Conservation (phyloP, 805 yeast genomes). For the Lachancea waltii region DNA sequence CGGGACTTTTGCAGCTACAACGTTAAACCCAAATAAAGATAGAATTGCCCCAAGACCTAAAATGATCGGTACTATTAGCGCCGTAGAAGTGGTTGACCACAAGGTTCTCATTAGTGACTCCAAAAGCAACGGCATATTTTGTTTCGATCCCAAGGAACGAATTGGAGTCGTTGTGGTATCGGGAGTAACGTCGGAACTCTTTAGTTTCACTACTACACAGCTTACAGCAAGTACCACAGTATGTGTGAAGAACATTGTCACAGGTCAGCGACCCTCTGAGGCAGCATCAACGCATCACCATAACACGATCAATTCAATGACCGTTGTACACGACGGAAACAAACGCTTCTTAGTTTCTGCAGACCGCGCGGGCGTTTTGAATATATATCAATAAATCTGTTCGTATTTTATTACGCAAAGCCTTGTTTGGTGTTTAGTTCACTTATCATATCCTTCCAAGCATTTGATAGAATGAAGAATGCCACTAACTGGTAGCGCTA, state of each 20-base stretch:
- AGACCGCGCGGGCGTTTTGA: slow-evolving; percentile 21
- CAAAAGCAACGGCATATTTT: slow-evolving; percentile 15
- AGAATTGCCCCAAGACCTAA: neutral
- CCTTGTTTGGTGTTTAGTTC: too few species aligned
- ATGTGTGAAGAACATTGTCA: slow-evolving; percentile 9
- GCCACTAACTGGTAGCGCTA: neutral
- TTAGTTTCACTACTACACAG: slow-evolving; percentile 12
- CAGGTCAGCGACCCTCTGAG: neutral
- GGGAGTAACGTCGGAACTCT: slow-evolving; percentile 6
- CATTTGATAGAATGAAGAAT: neutral
- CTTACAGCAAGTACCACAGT: slow-evolving; percentile 21
- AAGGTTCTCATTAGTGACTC: slow-evolving; percentile 17
- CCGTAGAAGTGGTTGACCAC: slow-evolving; percentile 11
- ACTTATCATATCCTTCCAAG: too few species aligned
- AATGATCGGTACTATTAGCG: slow-evolving; percentile 3
- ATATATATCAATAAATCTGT: slow-evolving; percentile 7
- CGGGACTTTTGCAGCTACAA: slow-evolving; percentile 15
- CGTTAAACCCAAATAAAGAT: neutral
- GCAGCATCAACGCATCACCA: slow-evolving; percentile 5
- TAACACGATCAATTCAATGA: slow-evolving; percentile 9
- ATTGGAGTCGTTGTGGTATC: slow-evolving; percentile 10
- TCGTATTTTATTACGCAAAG: neutral
- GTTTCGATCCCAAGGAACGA: slow-evolving; percentile 15
- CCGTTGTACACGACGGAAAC: neutral
- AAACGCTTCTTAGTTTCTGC: slow-evolving; percentile 12